A percentile compares a stretch with the other conserved stretches of the same genome.
These are phyloP conservation scores for Kalaharituber pfeilii DNA, from an alignment of 2,329 filamentous ascomycete genomes.

Conservation along the genomic window DNA sequence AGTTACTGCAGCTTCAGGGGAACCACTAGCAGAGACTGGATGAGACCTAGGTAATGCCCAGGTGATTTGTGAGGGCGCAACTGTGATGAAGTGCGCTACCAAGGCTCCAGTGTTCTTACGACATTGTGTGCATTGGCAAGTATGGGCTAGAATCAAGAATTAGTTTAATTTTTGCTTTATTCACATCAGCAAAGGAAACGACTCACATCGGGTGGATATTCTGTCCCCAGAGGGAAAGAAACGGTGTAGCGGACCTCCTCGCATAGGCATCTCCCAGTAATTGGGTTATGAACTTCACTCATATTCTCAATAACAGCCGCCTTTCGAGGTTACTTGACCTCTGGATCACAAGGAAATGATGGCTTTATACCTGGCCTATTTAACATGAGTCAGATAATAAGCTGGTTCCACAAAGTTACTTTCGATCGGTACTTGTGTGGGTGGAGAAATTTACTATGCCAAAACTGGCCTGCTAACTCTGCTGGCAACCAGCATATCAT, in stretches of 20 bases:
- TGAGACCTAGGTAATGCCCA: not conserved
- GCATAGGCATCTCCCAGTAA: conserved; percentile 39
- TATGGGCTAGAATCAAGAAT: conserved; percentile 27
- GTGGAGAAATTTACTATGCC: no score
- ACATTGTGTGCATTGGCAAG: conserved; percentile 41
- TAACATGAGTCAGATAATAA: no score
- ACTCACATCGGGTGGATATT: conserved; percentile 27
- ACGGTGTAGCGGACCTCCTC: conserved; percentile 34
- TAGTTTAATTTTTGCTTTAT: no score
- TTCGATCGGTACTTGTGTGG: no score
- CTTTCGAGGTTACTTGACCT: no score
- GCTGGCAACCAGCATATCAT: no score
- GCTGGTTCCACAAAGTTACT: no score
- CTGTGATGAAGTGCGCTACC: conserved; percentile 29
- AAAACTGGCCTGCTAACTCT: no score
- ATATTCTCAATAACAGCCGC: not conserved
- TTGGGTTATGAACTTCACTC: conserved; percentile 14
- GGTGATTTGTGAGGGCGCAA: conserved; percentile 19
- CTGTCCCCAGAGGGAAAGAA: conserved; percentile 31
- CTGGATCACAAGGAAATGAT: no score
- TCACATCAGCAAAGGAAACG: no score
- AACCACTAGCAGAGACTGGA: not conserved
- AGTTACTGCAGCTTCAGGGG: conserved; percentile 19
- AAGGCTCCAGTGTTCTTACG: conserved; percentile 36
- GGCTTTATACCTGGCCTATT: no score